Evolutionary conservation across 1,284 basidiomycete species (phyloP).

Genomic region (Cutaneotrichosporon sp.): DNA sequence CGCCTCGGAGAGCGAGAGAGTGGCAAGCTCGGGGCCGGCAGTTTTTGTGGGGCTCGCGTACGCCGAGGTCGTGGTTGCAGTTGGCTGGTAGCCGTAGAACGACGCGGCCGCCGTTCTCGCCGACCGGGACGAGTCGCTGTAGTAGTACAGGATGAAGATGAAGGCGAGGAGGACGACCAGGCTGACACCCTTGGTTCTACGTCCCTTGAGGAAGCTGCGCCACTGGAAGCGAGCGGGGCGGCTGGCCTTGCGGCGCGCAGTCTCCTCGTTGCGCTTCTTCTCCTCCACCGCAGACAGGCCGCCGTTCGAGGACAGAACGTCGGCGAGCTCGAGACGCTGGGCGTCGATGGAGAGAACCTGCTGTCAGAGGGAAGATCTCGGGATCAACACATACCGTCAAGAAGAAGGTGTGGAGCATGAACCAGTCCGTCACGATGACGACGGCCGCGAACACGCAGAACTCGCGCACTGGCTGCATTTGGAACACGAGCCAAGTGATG

Average conservation of each 20-base stretch:
- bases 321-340: conserved; percentile 58
- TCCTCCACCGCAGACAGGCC: conserved; percentile 19
- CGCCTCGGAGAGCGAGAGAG: conserved; percentile 41
- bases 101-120: conserved; percentile 32
- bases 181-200: conserved; percentile 77
- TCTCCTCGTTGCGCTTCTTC: conserved; percentile 21
- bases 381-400: conserved; percentile 50
- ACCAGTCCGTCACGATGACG: conserved; percentile 94
- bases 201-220: conserved; percentile 63
- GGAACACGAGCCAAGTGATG: conserved; percentile 72
- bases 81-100: conserved; percentile 48
- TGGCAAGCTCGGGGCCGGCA: conserved; percentile 19
- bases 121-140: conserved; percentile 37
- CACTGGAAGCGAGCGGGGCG: conserved; percentile 22
- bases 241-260: conserved; percentile 12
- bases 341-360: conserved; percentile 59
- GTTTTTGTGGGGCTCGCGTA: conserved; percentile 18
- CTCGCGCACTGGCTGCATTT: conserved; percentile 78
- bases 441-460: conserved; percentile 94
- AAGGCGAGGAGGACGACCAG: conserved; percentile 61
- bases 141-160: conserved; percentile 51
- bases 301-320: conserved; percentile 39
- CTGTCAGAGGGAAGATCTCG: neutral
- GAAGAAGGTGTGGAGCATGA: conserved; percentile 61
- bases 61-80: conserved; percentile 25